phyloP scores from a whole-genome alignment of 129 eudicot genomes.

The Deinandra increscens region DNA sequence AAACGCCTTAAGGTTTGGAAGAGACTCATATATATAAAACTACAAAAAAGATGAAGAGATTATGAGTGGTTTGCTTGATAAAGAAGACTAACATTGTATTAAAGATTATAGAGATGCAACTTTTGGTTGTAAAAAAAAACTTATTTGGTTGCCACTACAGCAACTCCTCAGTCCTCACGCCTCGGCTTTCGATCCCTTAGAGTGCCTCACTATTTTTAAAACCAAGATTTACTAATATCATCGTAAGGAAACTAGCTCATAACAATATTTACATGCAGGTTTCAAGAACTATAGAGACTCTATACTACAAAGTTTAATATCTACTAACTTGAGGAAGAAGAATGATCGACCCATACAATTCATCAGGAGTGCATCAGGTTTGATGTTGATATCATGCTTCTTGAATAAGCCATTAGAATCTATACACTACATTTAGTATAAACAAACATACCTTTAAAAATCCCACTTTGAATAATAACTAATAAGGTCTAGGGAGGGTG shows the following conservation, averaged over 20 bases:
- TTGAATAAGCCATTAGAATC: neutral
- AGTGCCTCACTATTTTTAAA: neutral
- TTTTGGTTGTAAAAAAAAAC: too few species aligned
- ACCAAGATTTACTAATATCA: neutral
- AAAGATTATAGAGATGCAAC: too few species aligned
- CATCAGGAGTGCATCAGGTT: slow-evolving; percentile 50
- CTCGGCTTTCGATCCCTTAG: neutral
- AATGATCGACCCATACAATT: slow-evolving; percentile 15
- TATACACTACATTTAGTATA: slow-evolving; percentile 10
- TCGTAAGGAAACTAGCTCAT: neutral
- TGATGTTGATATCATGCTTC: slow-evolving; percentile 1
- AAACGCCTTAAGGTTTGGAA: too few species aligned
- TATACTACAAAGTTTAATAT: slow-evolving; percentile 26
- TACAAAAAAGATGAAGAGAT: too few species aligned
- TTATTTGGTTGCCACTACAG: neutral
- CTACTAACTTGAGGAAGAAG: slow-evolving; percentile 27
- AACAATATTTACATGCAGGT: slow-evolving; percentile 31
- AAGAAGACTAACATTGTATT: too few species aligned
- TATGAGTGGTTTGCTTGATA: too few species aligned
- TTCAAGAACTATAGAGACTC: slow-evolving; percentile 35
- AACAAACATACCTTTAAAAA: neutral
- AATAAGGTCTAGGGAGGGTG: too few species aligned
- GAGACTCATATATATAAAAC: too few species aligned
- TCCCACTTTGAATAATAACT: too few species aligned
- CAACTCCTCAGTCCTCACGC: neutral